Evolutionary conservation across 176 grass and related monocot species (phyloP).

Genomic region (Aechmea fasciata): DNA sequence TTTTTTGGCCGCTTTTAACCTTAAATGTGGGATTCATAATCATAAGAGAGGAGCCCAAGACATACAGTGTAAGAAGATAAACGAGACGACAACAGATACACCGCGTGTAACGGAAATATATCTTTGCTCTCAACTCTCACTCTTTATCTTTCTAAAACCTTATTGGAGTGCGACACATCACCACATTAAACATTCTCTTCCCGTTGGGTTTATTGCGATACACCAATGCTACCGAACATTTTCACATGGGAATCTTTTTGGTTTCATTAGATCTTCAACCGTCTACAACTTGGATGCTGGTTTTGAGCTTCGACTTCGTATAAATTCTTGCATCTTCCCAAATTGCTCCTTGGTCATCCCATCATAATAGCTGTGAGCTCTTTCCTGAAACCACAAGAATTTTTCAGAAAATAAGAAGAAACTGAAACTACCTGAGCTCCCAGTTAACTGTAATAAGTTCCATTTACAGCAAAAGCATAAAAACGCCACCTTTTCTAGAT

Average conservation of each 20-base stretch:
- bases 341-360: conserved; percentile 98
- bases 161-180: no score
- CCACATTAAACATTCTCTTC: no score
- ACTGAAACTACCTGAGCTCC: no score
- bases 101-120: no score
- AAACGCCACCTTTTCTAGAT: conserved; percentile 63
- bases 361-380: conserved; percentile 66
- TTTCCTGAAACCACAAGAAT: conserved; percentile 44
- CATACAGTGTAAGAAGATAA: no score
- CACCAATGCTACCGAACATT: no score
- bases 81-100: no score
- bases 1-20: not conserved
- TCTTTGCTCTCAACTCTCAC: no score
- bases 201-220: no score
- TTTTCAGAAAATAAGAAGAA: not conserved
- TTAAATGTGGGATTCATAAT: not conserved
- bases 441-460: not conserved
- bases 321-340: conserved; percentile 75
- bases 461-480: not conserved
- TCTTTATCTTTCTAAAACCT: no score
- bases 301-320: conserved; percentile 49
- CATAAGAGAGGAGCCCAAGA: not conserved
- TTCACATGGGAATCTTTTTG: no score
- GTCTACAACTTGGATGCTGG: conserved; percentile 62
- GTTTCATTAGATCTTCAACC: not conserved